Evolutionary conservation across 129 eudicot genomes (phyloP), one percentile per base, ranked within the genome.

Genomic region (Tanacetum coccineum): DNA sequence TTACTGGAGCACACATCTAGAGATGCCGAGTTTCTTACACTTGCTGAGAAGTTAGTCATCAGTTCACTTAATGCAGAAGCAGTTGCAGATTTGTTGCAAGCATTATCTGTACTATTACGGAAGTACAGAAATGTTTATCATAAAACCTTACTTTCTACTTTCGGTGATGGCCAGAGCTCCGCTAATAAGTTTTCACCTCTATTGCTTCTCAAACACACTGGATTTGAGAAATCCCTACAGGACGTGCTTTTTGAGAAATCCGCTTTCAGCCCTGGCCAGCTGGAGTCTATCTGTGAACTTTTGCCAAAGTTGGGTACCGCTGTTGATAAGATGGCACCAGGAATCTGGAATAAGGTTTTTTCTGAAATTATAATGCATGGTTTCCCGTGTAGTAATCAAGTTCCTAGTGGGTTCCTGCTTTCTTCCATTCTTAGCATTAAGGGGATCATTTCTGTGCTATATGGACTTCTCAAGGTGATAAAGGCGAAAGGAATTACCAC

Each of bases 281-380:
- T 84, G 74, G 93, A 76, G 66, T 82, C 85, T 47, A 53, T 84
- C 48, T 84, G 74, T 76, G 85, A 79, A 54, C 83, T 89, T 76
- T 60, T 82, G 62, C 50, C 74, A 21, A 84, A 76, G 79, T 63
- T 84, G 66, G 84, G 72, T 57, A 70, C 30, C 4, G 61, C 79
- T 75, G 48, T 79, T 58, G 89, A 87, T 60, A 94, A 82, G 69
- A 70, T 70, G 68, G 84, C 89, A 72, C 76, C 83, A 9, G 95
- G 90, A 51, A 59, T 79, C 52, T 80, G 76, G 71, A 81, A 79
- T n/a, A 79, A 77, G 78, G 72, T 75, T 26, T 87, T 74, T 67
- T 81, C 84, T 81, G 95, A 94, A 78, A 62, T 82, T 68, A 67
- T 68, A 21, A 73, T 94, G 84, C 99, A 94, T 73, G 96, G 99